Evolutionary conservation across 768 basidiomycete genomes (phyloP).

Genomic region (Leccinellum luteum): DNA sequence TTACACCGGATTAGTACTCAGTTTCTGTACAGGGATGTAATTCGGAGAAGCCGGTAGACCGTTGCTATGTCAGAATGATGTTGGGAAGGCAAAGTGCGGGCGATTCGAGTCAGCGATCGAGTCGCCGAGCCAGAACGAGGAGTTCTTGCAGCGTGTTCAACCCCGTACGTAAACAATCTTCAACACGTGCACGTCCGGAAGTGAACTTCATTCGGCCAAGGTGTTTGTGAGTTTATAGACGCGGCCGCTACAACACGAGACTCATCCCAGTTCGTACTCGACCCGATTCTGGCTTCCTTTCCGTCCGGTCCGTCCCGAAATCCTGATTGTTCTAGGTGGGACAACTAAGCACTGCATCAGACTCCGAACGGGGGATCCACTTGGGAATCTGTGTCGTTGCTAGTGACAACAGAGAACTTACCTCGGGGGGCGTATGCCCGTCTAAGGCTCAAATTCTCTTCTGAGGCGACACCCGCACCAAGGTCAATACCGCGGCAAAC

Average conservation of each 20-base stretch:
- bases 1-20: constrained; percentile 14
- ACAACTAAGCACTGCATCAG: constrained; percentile 2
- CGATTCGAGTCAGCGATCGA: constrained; percentile 29
- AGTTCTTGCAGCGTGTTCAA: constrained; percentile 22
- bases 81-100: constrained; percentile 5
- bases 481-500: constrained; percentile 16
- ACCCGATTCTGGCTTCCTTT: constrained; percentile 6
- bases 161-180: constrained; percentile 24
- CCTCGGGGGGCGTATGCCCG: constrained; percentile 10
- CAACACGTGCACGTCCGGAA: constrained; percentile 28
- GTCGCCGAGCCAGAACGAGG: constrained; percentile 26
- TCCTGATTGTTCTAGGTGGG: not conserved
- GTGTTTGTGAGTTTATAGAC: constrained; percentile 10
- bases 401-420: constrained; percentile 23
- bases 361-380: constrained; percentile 20
- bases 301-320: constrained; percentile 13
- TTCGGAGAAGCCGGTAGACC: constrained; percentile 10
- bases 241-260: constrained; percentile 18
- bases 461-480: constrained; percentile 3
- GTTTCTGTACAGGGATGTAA: constrained; percentile 9
- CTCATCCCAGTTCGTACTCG: constrained; percentile 12
- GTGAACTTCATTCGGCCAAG: constrained; percentile 18
- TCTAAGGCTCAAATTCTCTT: constrained; percentile 4
- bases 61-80: constrained; percentile 27
- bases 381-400: constrained; percentile 25